These are phyloP conservation scores for Dunaliella salina DNA, from an alignment of 163 green algal genomes.

Conservation along the genomic window DNA sequence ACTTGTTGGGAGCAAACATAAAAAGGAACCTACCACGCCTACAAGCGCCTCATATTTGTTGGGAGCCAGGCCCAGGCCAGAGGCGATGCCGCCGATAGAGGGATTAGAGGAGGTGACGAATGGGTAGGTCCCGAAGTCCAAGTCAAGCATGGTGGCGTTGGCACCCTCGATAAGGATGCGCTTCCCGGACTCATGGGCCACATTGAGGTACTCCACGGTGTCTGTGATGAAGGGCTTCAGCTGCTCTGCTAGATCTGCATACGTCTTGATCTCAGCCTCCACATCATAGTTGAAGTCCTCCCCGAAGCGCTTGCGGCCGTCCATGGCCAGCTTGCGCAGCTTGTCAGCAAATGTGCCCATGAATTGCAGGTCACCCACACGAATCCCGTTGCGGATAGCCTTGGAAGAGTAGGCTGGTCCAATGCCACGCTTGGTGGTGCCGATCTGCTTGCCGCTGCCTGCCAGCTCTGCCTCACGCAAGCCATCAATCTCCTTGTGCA, in stretches of 20 bases:
- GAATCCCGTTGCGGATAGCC: slow-evolving; percentile 88
- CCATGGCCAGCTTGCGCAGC: slow-evolving; percentile 66
- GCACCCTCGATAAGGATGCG: slow-evolving; percentile 94
- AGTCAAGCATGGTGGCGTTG: slow-evolving; percentile 98
- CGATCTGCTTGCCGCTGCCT: slow-evolving; percentile 62
- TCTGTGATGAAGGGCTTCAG: slow-evolving; percentile 71
- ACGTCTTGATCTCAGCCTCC: slow-evolving; percentile 82
- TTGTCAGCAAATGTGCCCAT: slow-evolving; percentile 54
- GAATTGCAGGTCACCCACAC: slow-evolving; percentile 83
- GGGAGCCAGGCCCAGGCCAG: slow-evolving; percentile 88
- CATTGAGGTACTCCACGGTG: slow-evolving; percentile 79
- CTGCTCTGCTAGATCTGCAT: slow-evolving; percentile 58
- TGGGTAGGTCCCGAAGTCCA: slow-evolving; percentile 99
- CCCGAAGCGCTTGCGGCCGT: slow-evolving; percentile 77
- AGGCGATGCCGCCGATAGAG: slow-evolving; percentile 81
- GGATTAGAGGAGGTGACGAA: slow-evolving; percentile 96
- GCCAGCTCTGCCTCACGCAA: slow-evolving; percentile 79
- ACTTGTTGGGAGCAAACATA: too few species aligned
- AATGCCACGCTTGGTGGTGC: slow-evolving; percentile 97
- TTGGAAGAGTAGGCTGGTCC: slow-evolving; percentile 95
- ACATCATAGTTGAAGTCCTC: slow-evolving; percentile 76
- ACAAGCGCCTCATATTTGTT: slow-evolving; percentile 83
- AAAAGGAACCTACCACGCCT: slow-evolving; percentile 79
- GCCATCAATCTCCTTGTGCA: slow-evolving; percentile 95
- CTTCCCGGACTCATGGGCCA: slow-evolving; percentile 52